Percentiles rank a stretch among this genome's conserved stretches.
Conservation (phyloP, 257 asterid genomes). For the Leptodermis oblonga region DNA sequence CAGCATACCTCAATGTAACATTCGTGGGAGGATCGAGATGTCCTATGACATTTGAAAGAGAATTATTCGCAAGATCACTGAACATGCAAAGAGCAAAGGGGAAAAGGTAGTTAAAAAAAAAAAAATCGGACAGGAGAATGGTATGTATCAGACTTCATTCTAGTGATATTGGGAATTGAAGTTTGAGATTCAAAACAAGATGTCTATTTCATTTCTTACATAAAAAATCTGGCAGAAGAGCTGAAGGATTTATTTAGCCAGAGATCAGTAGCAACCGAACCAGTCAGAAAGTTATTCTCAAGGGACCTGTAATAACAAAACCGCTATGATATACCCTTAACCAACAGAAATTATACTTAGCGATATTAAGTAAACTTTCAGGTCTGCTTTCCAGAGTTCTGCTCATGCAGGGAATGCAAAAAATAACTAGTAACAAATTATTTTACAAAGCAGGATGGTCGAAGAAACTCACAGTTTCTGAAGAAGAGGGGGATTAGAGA, state of each 20-base stretch:
- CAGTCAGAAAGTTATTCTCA: slow-evolving; percentile 36
- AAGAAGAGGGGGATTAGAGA: slow-evolving; percentile 34
- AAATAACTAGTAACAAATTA: neutral
- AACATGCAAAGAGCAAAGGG: slow-evolving; percentile 12
- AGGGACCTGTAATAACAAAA: slow-evolving; percentile 32
- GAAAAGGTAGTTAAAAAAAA: slow-evolving; percentile 16
- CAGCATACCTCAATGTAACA: slow-evolving; percentile 37
- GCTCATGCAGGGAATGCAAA: neutral
- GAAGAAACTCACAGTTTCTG: slow-evolving; percentile 41
- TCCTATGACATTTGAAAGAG: slow-evolving; percentile 32
- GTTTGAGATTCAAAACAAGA: neutral
- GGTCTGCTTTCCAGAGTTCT: neutral
- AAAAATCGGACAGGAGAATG: neutral
- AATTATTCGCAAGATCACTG: slow-evolving; percentile 39
- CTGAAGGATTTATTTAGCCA: slow-evolving; percentile 38
- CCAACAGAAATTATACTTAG: neutral
- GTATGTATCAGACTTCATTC: neutral
- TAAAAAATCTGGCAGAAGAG: slow-evolving; percentile 26
- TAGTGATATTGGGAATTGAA: neutral
- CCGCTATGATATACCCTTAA: neutral
- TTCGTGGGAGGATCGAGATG: slow-evolving; percentile 39
- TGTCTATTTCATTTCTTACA: slow-evolving; percentile 25
- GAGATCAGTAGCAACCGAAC: slow-evolving; percentile 31
- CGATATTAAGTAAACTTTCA: neutral
- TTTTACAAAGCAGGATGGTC: neutral